These are phyloP conservation scores for Morella rubra DNA, from an alignment of 306 rosid genomes.

Conservation along the genomic window DNA sequence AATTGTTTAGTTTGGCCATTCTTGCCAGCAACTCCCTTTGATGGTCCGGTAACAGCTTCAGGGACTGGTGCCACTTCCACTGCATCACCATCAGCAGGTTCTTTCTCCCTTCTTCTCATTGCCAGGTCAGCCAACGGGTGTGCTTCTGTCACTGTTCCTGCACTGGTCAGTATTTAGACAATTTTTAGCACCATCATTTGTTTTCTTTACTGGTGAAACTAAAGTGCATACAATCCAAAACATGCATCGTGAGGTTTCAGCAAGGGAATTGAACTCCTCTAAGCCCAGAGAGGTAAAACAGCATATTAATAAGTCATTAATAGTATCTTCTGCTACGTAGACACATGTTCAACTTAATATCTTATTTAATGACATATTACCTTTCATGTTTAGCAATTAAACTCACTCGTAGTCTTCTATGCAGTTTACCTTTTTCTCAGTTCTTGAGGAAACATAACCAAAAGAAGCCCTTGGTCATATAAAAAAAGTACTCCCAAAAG, in stretches of 20 bases:
- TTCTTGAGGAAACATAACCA: neutral
- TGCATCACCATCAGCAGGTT: conserved; percentile 34
- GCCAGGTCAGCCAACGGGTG: conserved; percentile 29
- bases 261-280: neutral
- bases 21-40: conserved; percentile 38
- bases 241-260: conserved; percentile 1
- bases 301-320: neutral
- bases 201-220: neutral
- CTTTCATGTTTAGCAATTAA: neutral
- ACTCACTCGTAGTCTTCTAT: neutral
- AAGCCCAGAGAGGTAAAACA: neutral
- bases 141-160: conserved; percentile 39
- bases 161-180: conserved; percentile 43
- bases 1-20: conserved; percentile 21
- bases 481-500: neutral
- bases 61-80: conserved; percentile 32
- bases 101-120: conserved; percentile 32
- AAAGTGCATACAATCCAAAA: neutral
- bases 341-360: neutral
- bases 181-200: conserved; percentile 27
- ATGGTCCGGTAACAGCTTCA: conserved; percentile 37
- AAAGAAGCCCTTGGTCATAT: neutral
- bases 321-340: neutral
- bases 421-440: neutral
- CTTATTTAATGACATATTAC: neutral